phyloP scores from a whole-genome alignment of 768 basidiomycete genomes.

The Kwoniella shandongensis region DNA sequence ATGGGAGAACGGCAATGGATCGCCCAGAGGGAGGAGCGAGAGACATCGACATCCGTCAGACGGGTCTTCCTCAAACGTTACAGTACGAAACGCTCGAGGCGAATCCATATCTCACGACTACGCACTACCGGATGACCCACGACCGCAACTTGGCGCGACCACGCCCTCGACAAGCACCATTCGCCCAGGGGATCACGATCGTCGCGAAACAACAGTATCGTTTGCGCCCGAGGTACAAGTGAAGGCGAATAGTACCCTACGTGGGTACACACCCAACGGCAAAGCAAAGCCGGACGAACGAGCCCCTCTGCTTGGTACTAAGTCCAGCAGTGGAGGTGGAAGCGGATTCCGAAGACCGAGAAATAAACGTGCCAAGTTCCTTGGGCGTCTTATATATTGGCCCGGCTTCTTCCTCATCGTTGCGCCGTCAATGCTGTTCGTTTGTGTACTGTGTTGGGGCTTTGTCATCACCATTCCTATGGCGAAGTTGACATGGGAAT shows the following conservation, averaged over 20 bases:
- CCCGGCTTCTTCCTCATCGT: slow-evolving; percentile 70
- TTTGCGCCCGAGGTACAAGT: slow-evolving; percentile 43
- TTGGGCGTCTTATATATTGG: slow-evolving; percentile 83
- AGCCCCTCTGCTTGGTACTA: slow-evolving; percentile 26
- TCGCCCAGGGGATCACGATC: slow-evolving; percentile 13
- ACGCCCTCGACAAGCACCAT: slow-evolving; percentile 25
- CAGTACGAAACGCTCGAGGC: slow-evolving; percentile 20
- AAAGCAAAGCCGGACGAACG: slow-evolving; percentile 26
- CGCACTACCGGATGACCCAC: slow-evolving; percentile 51
- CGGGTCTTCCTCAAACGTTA: slow-evolving; percentile 31
- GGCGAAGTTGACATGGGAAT: slow-evolving; percentile 96
- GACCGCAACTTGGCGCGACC: slow-evolving; percentile 4
- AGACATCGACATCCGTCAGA: slow-evolving; percentile 32
- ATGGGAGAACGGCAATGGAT: slow-evolving; percentile 5
- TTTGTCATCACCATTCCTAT: slow-evolving; percentile 93
- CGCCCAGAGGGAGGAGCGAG: slow-evolving; percentile 8
- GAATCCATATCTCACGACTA: slow-evolving; percentile 4
- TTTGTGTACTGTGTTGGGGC: slow-evolving; percentile 91
- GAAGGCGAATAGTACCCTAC: slow-evolving; percentile 21
- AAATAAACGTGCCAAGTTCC: slow-evolving; percentile 41
- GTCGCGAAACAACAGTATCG: slow-evolving; percentile 51
- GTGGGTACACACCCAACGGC: slow-evolving; percentile 23
- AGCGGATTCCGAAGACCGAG: slow-evolving; percentile 40
- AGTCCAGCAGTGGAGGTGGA: slow-evolving; percentile 8
- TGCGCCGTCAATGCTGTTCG: slow-evolving; percentile 81